Percentiles rank a stretch among this genome's conserved stretches.
Conservation (phyloP, 441 rosid genomes). For the Corymbia citriodora region DNA sequence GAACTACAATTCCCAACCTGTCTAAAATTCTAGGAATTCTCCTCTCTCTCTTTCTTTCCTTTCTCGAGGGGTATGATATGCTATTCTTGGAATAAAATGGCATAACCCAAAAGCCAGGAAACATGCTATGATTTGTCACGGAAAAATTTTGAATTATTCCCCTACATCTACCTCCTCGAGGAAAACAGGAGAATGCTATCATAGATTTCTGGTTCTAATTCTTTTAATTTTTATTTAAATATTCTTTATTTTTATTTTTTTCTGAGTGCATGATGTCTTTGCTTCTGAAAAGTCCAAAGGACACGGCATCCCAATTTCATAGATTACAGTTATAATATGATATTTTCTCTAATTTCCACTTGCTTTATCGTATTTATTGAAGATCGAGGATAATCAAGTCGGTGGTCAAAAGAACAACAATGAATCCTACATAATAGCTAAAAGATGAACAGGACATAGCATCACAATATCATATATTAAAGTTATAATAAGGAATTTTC, state of each 20-base stretch:
- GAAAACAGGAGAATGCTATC: not conserved
- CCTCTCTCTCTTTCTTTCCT: not conserved
- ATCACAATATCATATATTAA: not conserved
- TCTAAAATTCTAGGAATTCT: not conserved
- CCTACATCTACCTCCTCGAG: not conserved
- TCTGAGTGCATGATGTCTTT: not conserved
- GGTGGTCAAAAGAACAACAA: not conserved
- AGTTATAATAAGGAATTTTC: not conserved
- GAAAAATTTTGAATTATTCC: not conserved
- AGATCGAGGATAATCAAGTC: not conserved
- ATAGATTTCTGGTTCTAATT: not conserved
- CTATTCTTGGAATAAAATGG: not conserved
- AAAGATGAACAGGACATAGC: not conserved
- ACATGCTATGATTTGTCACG: not conserved
- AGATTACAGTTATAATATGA: not conserved
- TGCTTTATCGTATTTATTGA: not conserved
- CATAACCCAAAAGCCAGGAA: not conserved
- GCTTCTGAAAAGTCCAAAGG: not conserved
- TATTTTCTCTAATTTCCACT: not conserved
- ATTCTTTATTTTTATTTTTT: not conserved
- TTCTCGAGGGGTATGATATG: not conserved
- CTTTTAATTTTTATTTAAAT: not conserved
- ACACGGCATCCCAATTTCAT: not conserved
- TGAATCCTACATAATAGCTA: not conserved
- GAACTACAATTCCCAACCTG: no score